Evolutionary conservation across 352 stramenopile species (phyloP).

Genomic region (Phytophthora litchii): DNA sequence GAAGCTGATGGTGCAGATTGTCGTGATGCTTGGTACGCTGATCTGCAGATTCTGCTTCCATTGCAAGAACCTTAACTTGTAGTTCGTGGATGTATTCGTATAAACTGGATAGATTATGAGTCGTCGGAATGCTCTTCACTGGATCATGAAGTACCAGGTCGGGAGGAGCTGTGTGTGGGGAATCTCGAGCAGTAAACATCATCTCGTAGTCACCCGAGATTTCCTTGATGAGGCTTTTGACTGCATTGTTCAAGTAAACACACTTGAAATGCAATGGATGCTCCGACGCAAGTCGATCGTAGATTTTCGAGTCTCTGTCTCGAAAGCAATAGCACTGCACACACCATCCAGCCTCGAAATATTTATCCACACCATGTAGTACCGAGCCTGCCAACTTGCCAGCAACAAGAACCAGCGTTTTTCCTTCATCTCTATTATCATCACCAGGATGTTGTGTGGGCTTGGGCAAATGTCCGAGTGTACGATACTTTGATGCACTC

Average conservation of each 20-base stretch:
- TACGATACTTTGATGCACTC: constrained; percentile 23
- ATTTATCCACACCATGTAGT: constrained; percentile 23
- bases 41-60: constrained; percentile 10
- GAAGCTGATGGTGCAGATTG: constrained; percentile 11
- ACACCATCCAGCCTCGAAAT: constrained; percentile 25
- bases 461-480: constrained; percentile 29
- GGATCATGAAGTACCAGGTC: background rate
- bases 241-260: constrained; percentile 20
- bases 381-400: constrained; percentile 15
- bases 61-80: constrained; percentile 16
- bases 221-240: constrained; percentile 23
- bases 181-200: constrained; percentile 10
- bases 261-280: constrained; percentile 19
- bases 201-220: constrained; percentile 11
- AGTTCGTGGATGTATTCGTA: constrained; percentile 26
- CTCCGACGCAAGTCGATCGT: constrained; percentile 10
- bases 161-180: background rate
- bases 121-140: background rate
- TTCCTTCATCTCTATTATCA: background rate
- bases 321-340: constrained; percentile 30
- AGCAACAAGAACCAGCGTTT: constrained; percentile 27
- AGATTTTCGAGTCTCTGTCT: constrained; percentile 16
- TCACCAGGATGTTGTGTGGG: background rate
- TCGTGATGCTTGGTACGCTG: constrained; percentile 18
- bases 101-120: constrained; percentile 14